Conservation (phyloP, 371 early-diverging fungal genomes). For the Saksenaea oblongispora region DNA sequence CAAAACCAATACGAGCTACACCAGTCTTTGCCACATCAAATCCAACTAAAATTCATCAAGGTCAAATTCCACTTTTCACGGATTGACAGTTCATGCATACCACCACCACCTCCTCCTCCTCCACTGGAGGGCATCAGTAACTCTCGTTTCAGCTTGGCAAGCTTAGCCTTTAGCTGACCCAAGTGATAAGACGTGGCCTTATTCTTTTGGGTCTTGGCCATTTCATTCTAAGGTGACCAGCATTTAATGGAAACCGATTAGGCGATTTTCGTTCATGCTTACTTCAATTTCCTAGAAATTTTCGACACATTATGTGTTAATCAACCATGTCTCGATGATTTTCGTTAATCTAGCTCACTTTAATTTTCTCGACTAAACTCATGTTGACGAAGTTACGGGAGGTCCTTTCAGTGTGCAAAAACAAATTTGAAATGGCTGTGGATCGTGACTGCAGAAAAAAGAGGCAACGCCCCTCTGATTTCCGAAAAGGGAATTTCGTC, state of each 20-base stretch:
- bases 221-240: conserved; percentile 49
- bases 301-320: neutral
- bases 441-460: no score
- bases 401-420: neutral
- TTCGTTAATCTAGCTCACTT: conserved; percentile 7
- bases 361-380: conserved; percentile 23
- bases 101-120: conserved; percentile 79
- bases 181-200: conserved; percentile 98
- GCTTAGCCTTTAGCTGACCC: conserved; percentile 98
- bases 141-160: conserved; percentile 96
- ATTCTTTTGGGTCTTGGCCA: conserved; percentile 77
- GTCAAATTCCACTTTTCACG: neutral
- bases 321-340: neutral
- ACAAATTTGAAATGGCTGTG: neutral
- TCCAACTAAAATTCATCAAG: conserved; percentile 59
- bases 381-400: neutral
- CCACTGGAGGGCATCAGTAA: conserved; percentile 84
- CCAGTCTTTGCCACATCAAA: conserved; percentile 98
- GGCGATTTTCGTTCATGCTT: conserved; percentile 43
- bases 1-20: conserved; percentile 94
- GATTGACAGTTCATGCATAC: conserved; percentile 2
- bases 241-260: conserved; percentile 1
- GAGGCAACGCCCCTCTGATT: no score
- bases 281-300: conserved; percentile 63
- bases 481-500: no score